Evolutionary conservation across 139 green algal species (phyloP), one percentile per base, ranked within the genome.

Genomic region (Gonium pectorale): DNA sequence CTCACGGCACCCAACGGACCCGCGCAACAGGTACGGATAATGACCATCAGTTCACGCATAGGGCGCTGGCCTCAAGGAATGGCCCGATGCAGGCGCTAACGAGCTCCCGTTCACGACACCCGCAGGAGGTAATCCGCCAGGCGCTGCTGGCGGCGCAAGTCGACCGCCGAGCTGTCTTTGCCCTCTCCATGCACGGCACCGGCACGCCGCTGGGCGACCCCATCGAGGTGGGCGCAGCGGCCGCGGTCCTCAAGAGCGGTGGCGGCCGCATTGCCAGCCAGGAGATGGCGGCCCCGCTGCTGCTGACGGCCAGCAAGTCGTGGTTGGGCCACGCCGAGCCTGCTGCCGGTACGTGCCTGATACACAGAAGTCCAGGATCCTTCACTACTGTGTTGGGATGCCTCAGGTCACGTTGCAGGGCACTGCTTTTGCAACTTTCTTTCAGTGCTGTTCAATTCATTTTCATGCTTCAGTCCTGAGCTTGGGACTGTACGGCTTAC

Each of bases 1-100:
- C 90, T 99, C 26, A 99, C 95, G 0, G 96, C 96, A 5, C 96
- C 96, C 38, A 97, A 97, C 67, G 96, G 96, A 0, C 95, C 94
- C n/a, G 91, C 93, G 38, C 96, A 98, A 90, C 94, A 97, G 86
- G 87, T 86, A 41, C 17, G 67, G n/a, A n/a, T n/a, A n/a, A n/a
- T n/a, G n/a, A n/a, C n/a, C n/a, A n/a, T n/a, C n/a, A n/a, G n/a
- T n/a, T n/a, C n/a, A n/a, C n/a, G n/a, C n/a, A n/a, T n/a, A n/a
- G n/a, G n/a, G n/a, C n/a, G n/a, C n/a, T n/a, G n/a, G n/a, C n/a
- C n/a, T n/a, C n/a, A n/a, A n/a, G n/a, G n/a, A n/a, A n/a, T n/a
- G n/a, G n/a, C n/a, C n/a, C n/a, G n/a, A n/a, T n/a, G n/a, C n/a
- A n/a, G n/a, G n/a, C n/a, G n/a, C n/a, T n/a, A n/a, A n/a, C n/a